A percentile compares a stretch with the other conserved stretches of the same genome.
Evolutionary conservation across 257 asterid species (phyloP).

Genomic region (Catharanthus roseus): DNA sequence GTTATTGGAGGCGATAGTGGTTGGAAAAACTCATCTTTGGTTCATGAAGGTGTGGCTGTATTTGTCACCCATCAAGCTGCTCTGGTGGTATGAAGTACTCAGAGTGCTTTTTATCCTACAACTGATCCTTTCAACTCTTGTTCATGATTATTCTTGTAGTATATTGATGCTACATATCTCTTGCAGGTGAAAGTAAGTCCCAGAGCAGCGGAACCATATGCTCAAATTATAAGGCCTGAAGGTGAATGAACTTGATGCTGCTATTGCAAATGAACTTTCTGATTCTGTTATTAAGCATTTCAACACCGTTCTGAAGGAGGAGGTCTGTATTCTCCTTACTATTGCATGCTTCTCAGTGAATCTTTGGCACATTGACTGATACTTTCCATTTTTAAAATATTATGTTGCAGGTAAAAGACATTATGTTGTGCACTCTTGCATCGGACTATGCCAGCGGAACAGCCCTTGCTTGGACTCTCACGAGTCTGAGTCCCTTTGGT

Average conservation of each 20-base stretch:
- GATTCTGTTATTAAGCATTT: constrained; percentile 32
- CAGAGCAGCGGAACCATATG: constrained; percentile 51
- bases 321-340: constrained; percentile 42
- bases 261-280: constrained; percentile 41
- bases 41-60: constrained; percentile 82
- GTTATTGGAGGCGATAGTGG: constrained; percentile 37
- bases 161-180: constrained; percentile 19
- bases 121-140: constrained; percentile 13
- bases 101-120: constrained; percentile 15
- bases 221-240: constrained; percentile 77
- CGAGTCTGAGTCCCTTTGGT: constrained; percentile 95
- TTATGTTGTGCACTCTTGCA: constrained; percentile 65
- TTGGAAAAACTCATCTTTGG: constrained; percentile 27
- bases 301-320: constrained; percentile 45
- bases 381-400: constrained; percentile 10
- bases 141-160: constrained; percentile 13
- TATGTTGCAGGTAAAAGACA: constrained; percentile 63
- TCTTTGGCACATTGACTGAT: constrained; percentile 13
- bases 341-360: constrained; percentile 13
- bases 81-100: constrained; percentile 66
- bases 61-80: constrained; percentile 83
- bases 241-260: constrained; percentile 74
- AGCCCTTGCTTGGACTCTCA: constrained; percentile 78
- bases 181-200: constrained; percentile 85
- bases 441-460: constrained; percentile 89